A percentile compares a stretch with the other conserved stretches of the same genome.
Conservation (phyloP, 306 rosid species). For the Vigna unguiculata region DNA sequence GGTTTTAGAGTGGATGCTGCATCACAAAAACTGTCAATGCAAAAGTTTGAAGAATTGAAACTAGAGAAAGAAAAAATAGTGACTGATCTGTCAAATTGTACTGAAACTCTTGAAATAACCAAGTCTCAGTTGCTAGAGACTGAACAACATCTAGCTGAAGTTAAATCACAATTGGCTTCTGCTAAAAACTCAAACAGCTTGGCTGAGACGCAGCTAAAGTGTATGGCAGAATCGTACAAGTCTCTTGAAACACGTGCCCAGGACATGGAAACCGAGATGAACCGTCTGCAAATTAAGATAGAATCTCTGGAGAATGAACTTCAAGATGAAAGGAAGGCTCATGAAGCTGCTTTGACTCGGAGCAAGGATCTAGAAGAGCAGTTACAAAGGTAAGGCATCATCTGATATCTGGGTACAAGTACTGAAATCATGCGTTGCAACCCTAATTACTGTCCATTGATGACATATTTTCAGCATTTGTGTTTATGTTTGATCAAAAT, state of each 20-base stretch:
- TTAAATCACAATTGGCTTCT: conserved; percentile 77
- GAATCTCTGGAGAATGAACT: conserved; percentile 78
- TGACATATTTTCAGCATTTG: conserved; percentile 27
- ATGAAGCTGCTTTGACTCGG: conserved; percentile 67
- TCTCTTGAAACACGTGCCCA: conserved; percentile 83
- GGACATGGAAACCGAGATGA: conserved; percentile 77
- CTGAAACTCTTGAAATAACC: conserved; percentile 74
- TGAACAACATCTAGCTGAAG: conserved; percentile 87
- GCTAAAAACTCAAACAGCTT: conserved; percentile 82
- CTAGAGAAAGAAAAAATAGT: conserved; percentile 68
- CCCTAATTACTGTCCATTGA: conserved; percentile 11
- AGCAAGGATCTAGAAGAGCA: conserved; percentile 82
- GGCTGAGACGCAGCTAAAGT: conserved; percentile 94
- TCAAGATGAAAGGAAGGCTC: conserved; percentile 77
- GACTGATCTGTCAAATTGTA: conserved; percentile 67
- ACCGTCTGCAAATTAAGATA: conserved; percentile 60
- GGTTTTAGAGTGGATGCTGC: conserved; percentile 53
- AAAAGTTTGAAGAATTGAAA: conserved; percentile 77
- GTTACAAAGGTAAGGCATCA: conserved; percentile 69
- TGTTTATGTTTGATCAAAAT: conserved; percentile 20
- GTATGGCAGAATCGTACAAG: conserved; percentile 97
- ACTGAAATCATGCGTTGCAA: conserved; percentile 24
- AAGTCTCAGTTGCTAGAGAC: conserved; percentile 82
- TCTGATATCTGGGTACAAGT: conserved; percentile 18
- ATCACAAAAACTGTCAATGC: conserved; percentile 56